Conservation (phyloP, 164 flowering plant species). For the Nymphaea thermarum region DNA sequence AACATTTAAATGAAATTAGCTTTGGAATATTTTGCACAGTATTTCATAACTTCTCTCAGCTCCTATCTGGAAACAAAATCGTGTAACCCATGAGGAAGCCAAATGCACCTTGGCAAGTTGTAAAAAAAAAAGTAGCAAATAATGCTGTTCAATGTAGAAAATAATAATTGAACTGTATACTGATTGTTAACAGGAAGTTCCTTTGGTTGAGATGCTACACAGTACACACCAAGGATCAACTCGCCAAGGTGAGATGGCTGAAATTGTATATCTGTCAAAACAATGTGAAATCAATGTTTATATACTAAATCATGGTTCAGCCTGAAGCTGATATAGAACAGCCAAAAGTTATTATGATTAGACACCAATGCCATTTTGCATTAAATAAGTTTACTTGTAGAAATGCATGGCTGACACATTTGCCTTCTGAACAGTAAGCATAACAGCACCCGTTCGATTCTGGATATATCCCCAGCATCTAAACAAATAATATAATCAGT, state of each 20-base stretch:
- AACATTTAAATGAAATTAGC: no score
- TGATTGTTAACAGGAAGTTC: background rate
- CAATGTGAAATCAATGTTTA: background rate
- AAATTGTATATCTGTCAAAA: conserved; percentile 45
- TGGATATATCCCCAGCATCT: conserved; percentile 73
- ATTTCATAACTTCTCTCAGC: conserved; percentile 63
- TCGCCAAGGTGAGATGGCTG: conserved; percentile 70
- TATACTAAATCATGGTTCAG: background rate
- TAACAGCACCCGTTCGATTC: conserved; percentile 74
- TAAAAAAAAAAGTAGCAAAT: background rate
- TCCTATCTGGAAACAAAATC: conserved; percentile 37
- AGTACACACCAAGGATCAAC: conserved; percentile 45
- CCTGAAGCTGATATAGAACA: background rate
- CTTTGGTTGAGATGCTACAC: background rate
- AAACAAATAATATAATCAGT: conserved; percentile 83
- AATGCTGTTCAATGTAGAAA: no score
- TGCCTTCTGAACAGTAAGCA: conserved; percentile 84
- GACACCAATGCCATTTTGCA: background rate
- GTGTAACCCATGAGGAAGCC: background rate
- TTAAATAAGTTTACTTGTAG: conserved; percentile 65
- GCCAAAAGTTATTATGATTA: background rate
- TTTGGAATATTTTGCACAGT: conserved; percentile 66
- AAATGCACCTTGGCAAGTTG: background rate
- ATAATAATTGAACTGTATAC: background rate
- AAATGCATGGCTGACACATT: conserved; percentile 63